phyloP scores from a whole-genome alignment of 441 rosid species.

The Theobroma grandiflorum region DNA sequence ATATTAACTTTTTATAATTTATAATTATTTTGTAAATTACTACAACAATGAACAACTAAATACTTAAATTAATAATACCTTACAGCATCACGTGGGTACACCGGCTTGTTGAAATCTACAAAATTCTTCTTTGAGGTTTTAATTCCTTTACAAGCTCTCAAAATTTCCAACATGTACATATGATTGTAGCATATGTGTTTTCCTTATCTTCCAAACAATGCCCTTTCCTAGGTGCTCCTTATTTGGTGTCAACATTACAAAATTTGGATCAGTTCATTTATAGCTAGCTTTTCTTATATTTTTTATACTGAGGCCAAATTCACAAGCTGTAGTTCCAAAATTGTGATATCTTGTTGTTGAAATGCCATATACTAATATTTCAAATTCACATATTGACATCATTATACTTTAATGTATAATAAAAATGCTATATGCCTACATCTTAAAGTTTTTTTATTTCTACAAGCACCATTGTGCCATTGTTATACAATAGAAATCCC shows the following conservation, averaged over 20 bases:
- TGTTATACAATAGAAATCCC: no score
- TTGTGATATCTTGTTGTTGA: conserved; percentile 61
- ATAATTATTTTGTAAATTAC: no score
- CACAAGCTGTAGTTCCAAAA: conserved; percentile 56
- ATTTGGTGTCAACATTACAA: conserved; percentile 85
- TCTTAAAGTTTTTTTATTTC: no score
- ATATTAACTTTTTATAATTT: no score
- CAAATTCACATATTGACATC: no score
- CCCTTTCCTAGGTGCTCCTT: conserved; percentile 94
- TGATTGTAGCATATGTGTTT: conserved; percentile 78
- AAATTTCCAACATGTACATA: conserved; percentile 78
- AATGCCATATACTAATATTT: no score
- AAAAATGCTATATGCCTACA: no score
- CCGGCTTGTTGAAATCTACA: neutral
- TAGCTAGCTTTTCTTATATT: conserved; percentile 90
- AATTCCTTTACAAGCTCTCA: conserved; percentile 64
- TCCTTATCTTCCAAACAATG: conserved; percentile 67
- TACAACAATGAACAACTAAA: no score
- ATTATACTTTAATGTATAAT: no score
- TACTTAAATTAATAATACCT: no score
- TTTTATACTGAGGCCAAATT: conserved; percentile 83
- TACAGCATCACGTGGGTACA: no score
- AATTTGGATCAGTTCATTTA: conserved; percentile 93
- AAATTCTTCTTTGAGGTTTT: conserved; percentile 52
- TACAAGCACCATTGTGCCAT: no score